Evolutionary conservation across 768 basidiomycete genomes (phyloP), one percentile per base, ranked within the genome.

Genomic region (Calocera viscosa): DNA sequence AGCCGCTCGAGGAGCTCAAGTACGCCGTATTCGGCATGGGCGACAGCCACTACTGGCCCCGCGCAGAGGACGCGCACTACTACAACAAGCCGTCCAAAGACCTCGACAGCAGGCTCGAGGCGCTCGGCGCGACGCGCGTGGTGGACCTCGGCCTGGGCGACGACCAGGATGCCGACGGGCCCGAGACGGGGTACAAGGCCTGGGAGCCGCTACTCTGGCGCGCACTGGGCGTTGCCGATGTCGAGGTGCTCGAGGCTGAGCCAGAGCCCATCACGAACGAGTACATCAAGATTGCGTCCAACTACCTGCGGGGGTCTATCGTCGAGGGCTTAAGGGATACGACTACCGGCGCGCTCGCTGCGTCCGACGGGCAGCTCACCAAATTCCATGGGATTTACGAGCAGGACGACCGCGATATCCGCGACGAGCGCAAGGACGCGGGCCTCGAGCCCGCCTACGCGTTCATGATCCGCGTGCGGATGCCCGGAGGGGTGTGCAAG

Each of bases 31-130:
- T 98, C 71, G 95, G 81, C 63, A 89, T 99, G 86, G 96, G 96
- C 68, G 96, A 99, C 76, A 94, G 90, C 75, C 94, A 96, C 77
- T 99, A 99, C 79, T 99, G 96, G 96, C 96, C 96, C 10, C 84
- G 96, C 43, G 83, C 90, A 19, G 94, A 98, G 76, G 96, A 98
- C 73, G 88, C 87, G n/a, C 90, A 92, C 72, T 98, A 95, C 77
- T 99, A 97, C 82, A 99, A 98, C 82, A 96, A 93, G 77, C 87
- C 95, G 0, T 84, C 86, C 19, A 94, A 93, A 77, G 95, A 98
- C 69, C 85, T 98, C 64, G 87, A 94, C 77, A 78, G 81, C 26
- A 86, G 86, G 19, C 80, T 98, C 19, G 85, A 87, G 74, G 82
- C 83, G 64, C 84, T 96, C 49, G 91, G 93, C 47, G 92, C 84